Evolutionary conservation across 306 rosid genomes (phyloP), one percentile per base, ranked within the genome.

Genomic region (Malus fusca): DNA sequence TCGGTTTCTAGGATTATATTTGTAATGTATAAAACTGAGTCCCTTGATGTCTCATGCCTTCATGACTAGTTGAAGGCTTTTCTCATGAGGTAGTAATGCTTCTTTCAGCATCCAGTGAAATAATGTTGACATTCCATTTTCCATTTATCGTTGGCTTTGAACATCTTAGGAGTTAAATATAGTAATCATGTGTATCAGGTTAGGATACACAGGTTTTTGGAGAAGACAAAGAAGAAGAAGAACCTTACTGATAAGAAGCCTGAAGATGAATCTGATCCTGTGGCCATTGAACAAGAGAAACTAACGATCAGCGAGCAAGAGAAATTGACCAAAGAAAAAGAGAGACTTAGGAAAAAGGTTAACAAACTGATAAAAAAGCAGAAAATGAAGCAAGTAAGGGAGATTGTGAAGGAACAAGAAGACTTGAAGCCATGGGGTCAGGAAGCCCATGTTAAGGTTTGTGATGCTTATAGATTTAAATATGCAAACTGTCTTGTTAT

Each of bases 161-260:
- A 44, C 23, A 8, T 51, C 9, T 53, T 64, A 2, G 55, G 68
- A 64, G 69, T 78, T 71, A 35, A 71, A 51, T 56, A 71, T 69
- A 25, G 46, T 64, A 12, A 48, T 74, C 37, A 28, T 82, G 83
- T 85, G 76, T 71, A 75, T 42, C 88, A 95, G 99, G 93, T 84
- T 75, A 92, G 84, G 89, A 83, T 95, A 80, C 87, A 77, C 77
- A 77, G 35, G 25, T 92, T 90, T 84, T 78, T 95, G 75, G 88
- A 83, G 78, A 89, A 84, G 77, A 78, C 88, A 71, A 91, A 79
- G 82, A 83, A 78, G 40, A 35, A 35, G 92, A 86, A 68, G 75
- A 83, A 69, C 66, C 11, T 73, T 71, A 8, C 37, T 33, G 33
- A 64, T 22, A 80, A 76, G 75, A 72, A 77, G n/a, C 65, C 79